Evolutionary conservation across 192 early-diverging fungal species (phyloP), one percentile per base, ranked within the genome.

Genomic region (Lobosporangium transversale): DNA sequence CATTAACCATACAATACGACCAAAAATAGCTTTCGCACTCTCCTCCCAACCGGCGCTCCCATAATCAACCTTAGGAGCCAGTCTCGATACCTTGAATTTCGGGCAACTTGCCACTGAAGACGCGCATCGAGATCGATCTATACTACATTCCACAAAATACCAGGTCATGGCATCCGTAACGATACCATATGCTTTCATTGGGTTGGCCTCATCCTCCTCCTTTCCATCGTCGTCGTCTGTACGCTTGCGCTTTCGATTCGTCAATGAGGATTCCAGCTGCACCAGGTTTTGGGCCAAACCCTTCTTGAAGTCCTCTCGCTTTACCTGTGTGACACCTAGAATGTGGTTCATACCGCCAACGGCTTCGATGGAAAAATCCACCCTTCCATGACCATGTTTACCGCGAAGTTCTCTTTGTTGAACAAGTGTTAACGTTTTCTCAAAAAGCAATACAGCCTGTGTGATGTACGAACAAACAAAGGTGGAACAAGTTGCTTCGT

Each of bases 101-200:
- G 62, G 51, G 0, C 50, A 20, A 26, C 53, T 36, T 30, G 21
- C 21, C 24, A 45, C 54, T 18, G 29, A 5, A 23, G 54, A 56
- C 23, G 32, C 36, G 20, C 52, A 33, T 58, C 53, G 56, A 10
- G 66, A 44, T 36, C 0, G 66, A 45, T 60, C 57, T n/a, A 68
- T 53, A 8, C 23, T 48, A 33, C 70, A 74, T 53, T 79, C 78
- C 57, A 79, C 48, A 59, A 79, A 79, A 43, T 56, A 66, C 62
- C 67, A 79, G 50, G n/a, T 14, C 12, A 31, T 10, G 14, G 68
- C 57, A 57, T 70, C 44, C 0, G 78, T 70, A 44, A 67, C 62
- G n/a, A 70, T 79, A 12, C 83, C 83, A 59, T 82, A 78, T 3
- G 74, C 51, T 49, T 17, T 57, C 62, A 27, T 30, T 3, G 56